Conservation (phyloP, 192 early-diverging fungal species). For the Backusella macrospora region DNA sequence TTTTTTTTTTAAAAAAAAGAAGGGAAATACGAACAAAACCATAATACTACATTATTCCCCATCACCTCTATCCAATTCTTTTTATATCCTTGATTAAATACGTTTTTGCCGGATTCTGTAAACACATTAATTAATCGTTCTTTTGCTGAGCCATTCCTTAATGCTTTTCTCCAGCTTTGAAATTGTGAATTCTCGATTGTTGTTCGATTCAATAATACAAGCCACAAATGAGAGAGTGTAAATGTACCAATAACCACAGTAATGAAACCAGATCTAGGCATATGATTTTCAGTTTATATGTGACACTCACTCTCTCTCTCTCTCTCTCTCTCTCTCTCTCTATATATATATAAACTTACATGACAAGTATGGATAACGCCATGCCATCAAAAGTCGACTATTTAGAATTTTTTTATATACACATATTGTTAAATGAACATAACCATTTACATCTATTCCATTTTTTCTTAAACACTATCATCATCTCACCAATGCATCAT, state of each 20-base stretch:
- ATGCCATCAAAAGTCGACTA: conserved; percentile 40
- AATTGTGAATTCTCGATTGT: conserved; percentile 28
- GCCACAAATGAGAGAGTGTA: conserved; percentile 28
- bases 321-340: too few relatives aligned
- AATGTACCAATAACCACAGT: conserved; percentile 25
- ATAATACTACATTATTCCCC: conserved; percentile 49
- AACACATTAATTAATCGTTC: conserved; percentile 28
- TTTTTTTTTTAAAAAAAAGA: neutral
- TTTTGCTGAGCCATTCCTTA: neutral
- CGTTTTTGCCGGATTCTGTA: conserved; percentile 38
- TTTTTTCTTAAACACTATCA: neutral
- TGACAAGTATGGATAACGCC: conserved; percentile 24
- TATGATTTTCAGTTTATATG: too few relatives aligned
- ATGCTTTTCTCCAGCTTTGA: conserved; percentile 20
- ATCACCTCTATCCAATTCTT: conserved; percentile 54
- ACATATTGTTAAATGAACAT: conserved; percentile 1
- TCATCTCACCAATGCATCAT: conserved; percentile 20
- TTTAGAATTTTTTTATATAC: too few relatives aligned
- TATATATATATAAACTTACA: too few relatives aligned
- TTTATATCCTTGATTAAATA: conserved; percentile 48
- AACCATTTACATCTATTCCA: too few relatives aligned
- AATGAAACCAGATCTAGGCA: conserved; percentile 17
- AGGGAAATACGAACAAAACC: conserved; percentile 49
- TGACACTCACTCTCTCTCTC: too few relatives aligned
- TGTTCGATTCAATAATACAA: conserved; percentile 24